Conservation (phyloP, 441 rosid species). For the Brassica balearica region DNA sequence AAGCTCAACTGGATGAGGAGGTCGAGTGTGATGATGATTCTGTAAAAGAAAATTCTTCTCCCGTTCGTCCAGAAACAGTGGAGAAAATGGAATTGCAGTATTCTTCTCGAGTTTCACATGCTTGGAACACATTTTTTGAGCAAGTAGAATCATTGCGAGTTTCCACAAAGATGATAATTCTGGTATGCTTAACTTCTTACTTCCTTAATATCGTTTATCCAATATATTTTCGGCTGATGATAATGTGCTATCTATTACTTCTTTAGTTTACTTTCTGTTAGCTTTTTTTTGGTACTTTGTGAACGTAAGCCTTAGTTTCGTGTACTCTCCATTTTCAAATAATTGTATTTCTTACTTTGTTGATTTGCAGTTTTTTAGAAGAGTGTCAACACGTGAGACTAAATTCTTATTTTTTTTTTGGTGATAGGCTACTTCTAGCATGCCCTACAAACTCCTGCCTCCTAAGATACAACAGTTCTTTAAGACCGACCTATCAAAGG, state of each 20-base stretch:
- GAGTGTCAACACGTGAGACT: conserved; percentile 28
- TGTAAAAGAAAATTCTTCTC: conserved; percentile 46
- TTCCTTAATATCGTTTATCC: conserved; percentile 25
- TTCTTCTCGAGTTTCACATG: conserved; percentile 58
- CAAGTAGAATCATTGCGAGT: conserved; percentile 82
- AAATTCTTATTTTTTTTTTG: conserved; percentile 32
- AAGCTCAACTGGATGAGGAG: conserved; percentile 48
- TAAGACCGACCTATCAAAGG: conserved; percentile 56
- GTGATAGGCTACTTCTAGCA: conserved; percentile 88
- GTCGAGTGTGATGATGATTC: conserved; percentile 38
- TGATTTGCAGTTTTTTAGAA: too few species aligned
- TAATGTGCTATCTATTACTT: not conserved
- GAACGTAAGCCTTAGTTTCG: conserved; percentile 35
- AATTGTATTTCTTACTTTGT: too few species aligned
- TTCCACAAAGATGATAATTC: conserved; percentile 80
- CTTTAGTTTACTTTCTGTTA: conserved; percentile 10
- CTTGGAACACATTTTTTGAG: conserved; percentile 90
- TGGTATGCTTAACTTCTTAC: conserved; percentile 60
- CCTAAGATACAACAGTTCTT: conserved; percentile 70
- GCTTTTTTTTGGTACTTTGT: not conserved
- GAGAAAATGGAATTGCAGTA: conserved; percentile 44
- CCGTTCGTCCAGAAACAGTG: conserved; percentile 37
- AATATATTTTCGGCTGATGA: conserved; percentile 10
- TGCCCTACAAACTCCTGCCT: conserved; percentile 69
- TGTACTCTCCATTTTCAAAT: too few species aligned